Evolutionary conservation across 345 rosid species (phyloP).

Genomic region (Camelina sativa): DNA sequence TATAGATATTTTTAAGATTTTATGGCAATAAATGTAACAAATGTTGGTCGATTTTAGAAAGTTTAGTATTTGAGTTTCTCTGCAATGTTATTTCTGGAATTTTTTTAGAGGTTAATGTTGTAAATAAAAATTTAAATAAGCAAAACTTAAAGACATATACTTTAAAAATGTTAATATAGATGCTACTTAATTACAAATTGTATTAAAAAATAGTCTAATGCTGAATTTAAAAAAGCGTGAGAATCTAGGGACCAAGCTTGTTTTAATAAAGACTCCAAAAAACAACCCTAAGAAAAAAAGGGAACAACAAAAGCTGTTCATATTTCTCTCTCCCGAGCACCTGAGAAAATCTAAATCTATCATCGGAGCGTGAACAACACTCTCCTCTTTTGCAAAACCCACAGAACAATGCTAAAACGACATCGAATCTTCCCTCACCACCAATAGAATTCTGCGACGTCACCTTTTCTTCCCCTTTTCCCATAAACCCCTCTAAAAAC

Average conservation of each 20-base stretch:
- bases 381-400: not conserved
- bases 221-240: not conserved
- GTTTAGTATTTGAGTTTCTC: too few species aligned
- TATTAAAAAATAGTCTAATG: not conserved
- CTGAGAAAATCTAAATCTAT: conserved; percentile 17
- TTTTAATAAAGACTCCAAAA: too few species aligned
- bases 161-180: too few species aligned
- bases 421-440: not conserved
- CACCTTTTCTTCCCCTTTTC: conserved; percentile 15
- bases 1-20: too few species aligned
- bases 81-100: too few species aligned
- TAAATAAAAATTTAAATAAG: too few species aligned
- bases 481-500: conserved; percentile 41
- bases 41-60: too few species aligned
- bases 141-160: too few species aligned
- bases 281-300: not conserved
- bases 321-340: not conserved
- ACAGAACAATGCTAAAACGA: conserved; percentile 1
- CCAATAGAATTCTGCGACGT: conserved; percentile 34
- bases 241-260: not conserved
- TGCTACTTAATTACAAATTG: too few species aligned
- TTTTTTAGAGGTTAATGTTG: too few species aligned
- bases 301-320: too few species aligned
- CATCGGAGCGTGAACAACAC: conserved; percentile 15
- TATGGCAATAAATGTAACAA: too few species aligned